Evolutionary conservation across 1,139 yeast genomes (phyloP).

Genomic region (Candida sp.): DNA sequence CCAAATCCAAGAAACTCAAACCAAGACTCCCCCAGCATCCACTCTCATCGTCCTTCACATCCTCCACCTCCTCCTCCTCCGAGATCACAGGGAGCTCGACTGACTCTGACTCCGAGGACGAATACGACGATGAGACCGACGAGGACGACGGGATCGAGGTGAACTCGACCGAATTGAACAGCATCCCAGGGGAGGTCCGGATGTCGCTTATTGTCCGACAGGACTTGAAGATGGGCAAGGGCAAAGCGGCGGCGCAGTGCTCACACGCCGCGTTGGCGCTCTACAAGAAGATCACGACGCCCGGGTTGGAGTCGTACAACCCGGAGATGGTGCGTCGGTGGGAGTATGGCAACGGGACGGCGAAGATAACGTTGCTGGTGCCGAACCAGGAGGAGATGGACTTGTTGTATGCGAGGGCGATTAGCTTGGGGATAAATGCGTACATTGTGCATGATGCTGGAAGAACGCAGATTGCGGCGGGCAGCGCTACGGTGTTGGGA

Average conservation of each 20-base stretch:
- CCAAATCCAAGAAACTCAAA: conserved; percentile 3
- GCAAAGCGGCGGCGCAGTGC: conserved; percentile 98
- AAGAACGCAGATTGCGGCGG: conserved; percentile 93
- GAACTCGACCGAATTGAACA: conserved; percentile 61
- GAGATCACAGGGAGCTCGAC: conserved; percentile 3
- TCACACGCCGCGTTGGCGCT: conserved; percentile 97
- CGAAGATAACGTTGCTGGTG: conserved; percentile 90
- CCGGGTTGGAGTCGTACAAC: conserved; percentile 59
- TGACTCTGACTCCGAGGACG: too few relatives aligned
- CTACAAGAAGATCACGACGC: conserved; percentile 69
- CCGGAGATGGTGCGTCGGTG: conserved; percentile 71
- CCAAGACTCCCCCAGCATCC: too few relatives aligned
- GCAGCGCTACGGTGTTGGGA: conserved; percentile 94
- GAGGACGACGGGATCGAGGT: conserved; percentile 58
- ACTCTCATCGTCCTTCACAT: too few relatives aligned
- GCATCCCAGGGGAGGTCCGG: conserved; percentile 76
- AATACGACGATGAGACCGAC: conserved; percentile 26
- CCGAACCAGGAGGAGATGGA: conserved; percentile 79
- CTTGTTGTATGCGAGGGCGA: conserved; percentile 78
- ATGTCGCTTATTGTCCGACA: conserved; percentile 91
- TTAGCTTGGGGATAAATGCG: conserved; percentile 78
- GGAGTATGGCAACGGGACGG: conserved; percentile 83
- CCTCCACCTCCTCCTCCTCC: too few relatives aligned
- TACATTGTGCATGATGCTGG: conserved; percentile 95
- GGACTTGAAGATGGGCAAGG: conserved; percentile 92